Conservation (phyloP, 1,284 basidiomycete genomes). For the Pseudozyma flocculosa region DNA sequence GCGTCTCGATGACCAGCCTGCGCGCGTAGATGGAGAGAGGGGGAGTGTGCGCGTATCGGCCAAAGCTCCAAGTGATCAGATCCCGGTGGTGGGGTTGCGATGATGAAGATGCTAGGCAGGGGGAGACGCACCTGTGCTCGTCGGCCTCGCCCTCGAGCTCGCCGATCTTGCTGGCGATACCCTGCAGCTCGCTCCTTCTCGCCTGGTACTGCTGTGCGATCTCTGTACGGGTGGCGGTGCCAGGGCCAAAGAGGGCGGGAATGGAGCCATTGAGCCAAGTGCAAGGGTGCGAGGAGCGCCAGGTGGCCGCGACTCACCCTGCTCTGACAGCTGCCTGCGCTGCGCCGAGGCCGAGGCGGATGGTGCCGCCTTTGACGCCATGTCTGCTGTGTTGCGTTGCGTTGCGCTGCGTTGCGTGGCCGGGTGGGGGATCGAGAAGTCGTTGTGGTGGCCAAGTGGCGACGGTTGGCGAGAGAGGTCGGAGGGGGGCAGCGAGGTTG, state of each 20-base stretch:
- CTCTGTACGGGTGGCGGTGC: constrained; percentile 34
- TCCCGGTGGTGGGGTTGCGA: too few relatives aligned
- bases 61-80: too few relatives aligned
- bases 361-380: constrained; percentile 20
- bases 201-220: constrained; percentile 42
- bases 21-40: background rate
- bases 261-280: background rate
- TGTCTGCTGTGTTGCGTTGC: too few relatives aligned
- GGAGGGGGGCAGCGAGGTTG: too few relatives aligned
- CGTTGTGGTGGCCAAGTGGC: too few relatives aligned
- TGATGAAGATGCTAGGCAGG: background rate
- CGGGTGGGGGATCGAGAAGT: too few relatives aligned
- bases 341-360: constrained; percentile 12
- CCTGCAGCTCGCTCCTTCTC: constrained; percentile 48
- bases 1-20: constrained; percentile 84
- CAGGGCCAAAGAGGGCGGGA: background rate
- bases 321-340: constrained; percentile 28
- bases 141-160: constrained; percentile 56
- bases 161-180: constrained; percentile 54
- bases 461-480: too few relatives aligned
- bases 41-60: background rate
- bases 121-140: constrained; percentile 50
- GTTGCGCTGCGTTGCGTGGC: too few relatives aligned
- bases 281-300: background rate
- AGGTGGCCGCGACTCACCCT: constrained; percentile 8